Percentiles rank a stretch among this genome's conserved stretches.
Conservation (phyloP, 192 early-diverging fungal species). For the Spinellus fusiger region DNA sequence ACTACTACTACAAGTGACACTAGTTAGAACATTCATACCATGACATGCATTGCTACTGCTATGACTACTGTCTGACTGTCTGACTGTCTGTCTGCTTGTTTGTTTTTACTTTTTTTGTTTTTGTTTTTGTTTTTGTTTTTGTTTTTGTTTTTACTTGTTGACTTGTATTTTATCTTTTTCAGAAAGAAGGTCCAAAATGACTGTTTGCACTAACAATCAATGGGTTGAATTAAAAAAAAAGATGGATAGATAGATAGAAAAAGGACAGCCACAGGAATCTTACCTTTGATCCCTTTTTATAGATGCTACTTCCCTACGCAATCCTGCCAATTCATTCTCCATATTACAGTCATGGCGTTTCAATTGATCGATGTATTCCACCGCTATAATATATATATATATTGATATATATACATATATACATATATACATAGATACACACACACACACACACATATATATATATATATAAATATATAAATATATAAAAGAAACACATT, state of each 20-base stretch:
- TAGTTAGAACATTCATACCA: too few species aligned
- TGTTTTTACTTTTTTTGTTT: too few species aligned
- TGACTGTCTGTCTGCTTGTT: too few species aligned
- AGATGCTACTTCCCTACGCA: conserved; percentile 35
- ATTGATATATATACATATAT: neutral
- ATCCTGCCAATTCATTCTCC: conserved; percentile 37
- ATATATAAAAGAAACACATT: neutral
- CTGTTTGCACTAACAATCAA: neutral
- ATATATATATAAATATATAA: neutral
- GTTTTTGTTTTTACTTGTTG: too few species aligned
- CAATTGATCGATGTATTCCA: conserved; percentile 45
- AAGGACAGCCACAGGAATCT: neutral
- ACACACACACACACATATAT: conserved; percentile 5
- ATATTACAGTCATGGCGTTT: conserved; percentile 46
- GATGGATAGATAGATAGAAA: neutral
- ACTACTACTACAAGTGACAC: too few species aligned
- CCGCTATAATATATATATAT: conserved; percentile 31
- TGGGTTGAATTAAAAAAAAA: neutral
- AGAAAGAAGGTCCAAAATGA: neutral
- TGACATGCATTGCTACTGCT: too few species aligned
- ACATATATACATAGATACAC: neutral
- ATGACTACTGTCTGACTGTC: too few species aligned
- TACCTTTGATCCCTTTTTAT: conserved; percentile 16
- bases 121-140: too few species aligned
- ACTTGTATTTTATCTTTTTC: neutral